These are phyloP conservation scores for Cubamyces lactineus DNA, from an alignment of 768 basidiomycete genomes.

Conservation along the genomic window DNA sequence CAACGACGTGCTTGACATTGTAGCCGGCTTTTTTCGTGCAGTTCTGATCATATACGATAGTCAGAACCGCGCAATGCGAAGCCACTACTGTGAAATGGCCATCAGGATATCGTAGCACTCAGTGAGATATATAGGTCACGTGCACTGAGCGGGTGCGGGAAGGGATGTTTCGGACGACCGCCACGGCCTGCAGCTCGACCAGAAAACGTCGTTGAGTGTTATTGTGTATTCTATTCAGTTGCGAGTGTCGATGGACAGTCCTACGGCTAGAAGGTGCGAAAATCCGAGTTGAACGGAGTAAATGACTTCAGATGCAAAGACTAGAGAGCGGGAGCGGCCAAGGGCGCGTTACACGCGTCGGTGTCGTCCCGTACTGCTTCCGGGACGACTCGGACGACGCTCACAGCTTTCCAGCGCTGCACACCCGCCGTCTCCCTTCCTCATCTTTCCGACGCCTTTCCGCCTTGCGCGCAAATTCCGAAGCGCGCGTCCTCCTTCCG, in stretches of 20 bases:
- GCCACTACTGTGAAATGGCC: too few species aligned
- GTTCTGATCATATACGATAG: not conserved
- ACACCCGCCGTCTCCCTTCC: not conserved
- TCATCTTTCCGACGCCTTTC: conserved; percentile 13
- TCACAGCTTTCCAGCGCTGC: not conserved
- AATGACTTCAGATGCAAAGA: too few species aligned
- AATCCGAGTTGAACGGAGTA: too few species aligned
- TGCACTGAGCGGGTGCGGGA: not conserved
- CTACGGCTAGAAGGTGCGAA: not conserved
- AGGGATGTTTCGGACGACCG: conserved; percentile 3
- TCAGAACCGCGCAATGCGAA: not conserved
- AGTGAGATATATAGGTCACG: not conserved
- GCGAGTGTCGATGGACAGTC: too few species aligned
- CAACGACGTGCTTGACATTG: not conserved
- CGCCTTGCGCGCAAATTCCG: conserved; percentile 15
- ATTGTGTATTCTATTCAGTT: not conserved
- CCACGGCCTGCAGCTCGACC: not conserved
- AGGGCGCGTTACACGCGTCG: not conserved
- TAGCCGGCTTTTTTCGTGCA: not conserved
- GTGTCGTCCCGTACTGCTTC: not conserved
- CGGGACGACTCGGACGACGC: conserved; percentile 18
- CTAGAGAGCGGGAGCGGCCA: too few species aligned
- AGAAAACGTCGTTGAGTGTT: not conserved
- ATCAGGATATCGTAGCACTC: not conserved
- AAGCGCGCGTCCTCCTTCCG: not conserved